Conservation (phyloP, 2,329 filamentous ascomycete species). For the Simplicillium aogashimaense region DNA sequence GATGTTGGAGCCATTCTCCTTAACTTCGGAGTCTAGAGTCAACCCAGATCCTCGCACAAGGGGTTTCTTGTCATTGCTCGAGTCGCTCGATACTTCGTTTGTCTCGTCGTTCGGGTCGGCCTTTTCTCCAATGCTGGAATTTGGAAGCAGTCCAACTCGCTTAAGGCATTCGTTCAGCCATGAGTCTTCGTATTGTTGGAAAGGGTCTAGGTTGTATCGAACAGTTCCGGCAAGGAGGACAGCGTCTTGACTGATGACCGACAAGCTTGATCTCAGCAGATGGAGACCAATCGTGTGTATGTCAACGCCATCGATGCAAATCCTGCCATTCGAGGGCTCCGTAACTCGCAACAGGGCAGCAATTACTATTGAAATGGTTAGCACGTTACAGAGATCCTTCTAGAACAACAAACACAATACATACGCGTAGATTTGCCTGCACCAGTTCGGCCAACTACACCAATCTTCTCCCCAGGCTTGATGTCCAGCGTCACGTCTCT, state of each 20-base stretch:
- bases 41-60: too few relatives aligned
- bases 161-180: conserved; percentile 7
- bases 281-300: conserved; percentile 72
- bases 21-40: conserved; percentile 4
- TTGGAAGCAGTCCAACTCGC: conserved; percentile 1
- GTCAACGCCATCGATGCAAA: conserved; percentile 61
- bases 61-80: too few relatives aligned
- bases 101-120: too few relatives aligned
- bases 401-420: neutral
- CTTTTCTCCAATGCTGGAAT: too few relatives aligned
- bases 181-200: conserved; percentile 24
- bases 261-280: conserved; percentile 75
- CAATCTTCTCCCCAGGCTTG: conserved; percentile 75
- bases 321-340: too few relatives aligned
- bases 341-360: too few relatives aligned
- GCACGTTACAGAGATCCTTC: too few relatives aligned
- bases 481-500: conserved; percentile 72
- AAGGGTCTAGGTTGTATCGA: conserved; percentile 78
- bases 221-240: conserved; percentile 81
- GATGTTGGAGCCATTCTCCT: conserved; percentile 4
- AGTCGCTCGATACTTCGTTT: too few relatives aligned
- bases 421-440: conserved; percentile 60
- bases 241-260: conserved; percentile 85
- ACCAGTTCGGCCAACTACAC: conserved; percentile 79
- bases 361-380: too few relatives aligned